Percentiles rank a stretch among this genome's conserved stretches.
Evolutionary conservation across 805 yeast genomes (phyloP).

Genomic region (Candida berthetii): DNA sequence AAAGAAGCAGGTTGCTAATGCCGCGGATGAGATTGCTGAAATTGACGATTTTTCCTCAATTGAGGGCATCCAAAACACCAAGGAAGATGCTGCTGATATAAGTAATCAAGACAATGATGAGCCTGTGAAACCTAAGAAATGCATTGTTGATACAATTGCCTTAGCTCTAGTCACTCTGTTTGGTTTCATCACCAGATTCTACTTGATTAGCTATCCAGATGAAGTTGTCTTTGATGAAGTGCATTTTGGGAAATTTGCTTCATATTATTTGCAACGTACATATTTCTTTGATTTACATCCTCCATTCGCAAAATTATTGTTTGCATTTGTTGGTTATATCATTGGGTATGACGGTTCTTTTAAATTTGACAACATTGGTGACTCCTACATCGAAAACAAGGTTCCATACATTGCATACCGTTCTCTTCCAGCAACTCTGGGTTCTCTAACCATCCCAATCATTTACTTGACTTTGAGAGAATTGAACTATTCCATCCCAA

Average conservation of each 20-base stretch:
- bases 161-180: slow-evolving; percentile 55
- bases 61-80: too few species aligned
- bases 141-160: slow-evolving; percentile 31
- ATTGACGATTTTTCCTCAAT: background rate
- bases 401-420: slow-evolving; percentile 87
- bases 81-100: background rate
- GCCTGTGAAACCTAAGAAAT: background rate
- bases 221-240: slow-evolving; percentile 86
- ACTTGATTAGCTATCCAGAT: slow-evolving; percentile 54
- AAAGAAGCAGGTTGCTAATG: slow-evolving; percentile 1
- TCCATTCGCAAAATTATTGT: slow-evolving; percentile 90
- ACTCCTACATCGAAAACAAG: slow-evolving; percentile 65
- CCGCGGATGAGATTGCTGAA: background rate
- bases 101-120: too few species aligned
- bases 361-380: slow-evolving; percentile 88
- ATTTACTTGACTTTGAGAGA: slow-evolving; percentile 84
- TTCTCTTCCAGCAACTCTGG: slow-evolving; percentile 71
- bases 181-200: slow-evolving; percentile 64
- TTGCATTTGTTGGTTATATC: slow-evolving; percentile 85
- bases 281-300: slow-evolving; percentile 97
- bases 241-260: slow-evolving; percentile 82
- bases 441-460: slow-evolving; percentile 76
- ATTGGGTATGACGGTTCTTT: slow-evolving; percentile 89
- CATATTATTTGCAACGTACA: slow-evolving; percentile 81
- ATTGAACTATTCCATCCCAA: slow-evolving; percentile 69